Conservation (phyloP, 176 grass and related monocot species). For the Leersia perrieri region DNA sequence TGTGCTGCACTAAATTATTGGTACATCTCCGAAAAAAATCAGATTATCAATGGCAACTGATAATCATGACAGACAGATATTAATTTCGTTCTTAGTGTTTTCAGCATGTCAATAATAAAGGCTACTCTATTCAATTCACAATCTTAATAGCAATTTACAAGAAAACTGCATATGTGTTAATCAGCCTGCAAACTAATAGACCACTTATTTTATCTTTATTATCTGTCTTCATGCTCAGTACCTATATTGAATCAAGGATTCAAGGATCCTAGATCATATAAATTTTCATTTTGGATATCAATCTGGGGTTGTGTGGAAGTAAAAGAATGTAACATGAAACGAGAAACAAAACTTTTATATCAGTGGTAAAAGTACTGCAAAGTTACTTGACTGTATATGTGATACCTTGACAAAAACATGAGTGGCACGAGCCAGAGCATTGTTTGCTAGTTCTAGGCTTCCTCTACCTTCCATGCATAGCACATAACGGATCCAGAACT, state of each 20-base stretch:
- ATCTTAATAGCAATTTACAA: not conserved
- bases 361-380: conserved; percentile 1
- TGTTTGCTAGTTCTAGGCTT: conserved; percentile 92
- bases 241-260: not conserved
- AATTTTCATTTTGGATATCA: not conserved
- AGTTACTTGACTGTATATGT: not conserved
- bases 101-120: conserved; percentile 7
- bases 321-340: not conserved
- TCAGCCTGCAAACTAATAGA: not conserved
- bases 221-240: not conserved
- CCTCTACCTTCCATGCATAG: conserved; percentile 81
- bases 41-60: not conserved
- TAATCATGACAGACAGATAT: not conserved
- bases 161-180: not conserved
- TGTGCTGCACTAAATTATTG: not conserved
- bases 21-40: not conserved
- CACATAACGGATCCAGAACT: conserved; percentile 98
- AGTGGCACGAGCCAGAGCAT: conserved; percentile 92
- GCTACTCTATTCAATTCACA: not conserved
- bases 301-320: not conserved
- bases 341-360: not conserved
- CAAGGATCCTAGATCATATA: not conserved
- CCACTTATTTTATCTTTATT: not conserved
- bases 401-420: conserved; percentile 98
- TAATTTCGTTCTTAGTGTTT: not conserved